These are phyloP conservation scores for Magnolia kwangsiensis DNA, from an alignment of 164 flowering plant genomes.

Conservation along the genomic window DNA sequence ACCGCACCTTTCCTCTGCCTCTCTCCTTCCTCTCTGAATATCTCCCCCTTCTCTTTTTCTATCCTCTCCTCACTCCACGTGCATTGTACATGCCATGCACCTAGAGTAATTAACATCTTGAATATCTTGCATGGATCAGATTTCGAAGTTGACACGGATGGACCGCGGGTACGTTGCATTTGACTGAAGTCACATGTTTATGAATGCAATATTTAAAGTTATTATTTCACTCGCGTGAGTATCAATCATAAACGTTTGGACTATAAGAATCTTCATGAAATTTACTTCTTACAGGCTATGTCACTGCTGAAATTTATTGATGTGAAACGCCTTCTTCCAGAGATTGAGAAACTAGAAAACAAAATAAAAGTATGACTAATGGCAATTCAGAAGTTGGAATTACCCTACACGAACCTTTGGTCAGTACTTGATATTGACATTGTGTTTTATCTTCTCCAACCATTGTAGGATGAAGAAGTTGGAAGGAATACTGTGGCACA, in stretches of 20 bases:
- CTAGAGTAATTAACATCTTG: background rate
- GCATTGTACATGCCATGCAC: too few relatives aligned
- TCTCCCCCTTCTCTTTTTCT: too few relatives aligned
- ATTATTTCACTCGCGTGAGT: background rate
- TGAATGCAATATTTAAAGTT: background rate
- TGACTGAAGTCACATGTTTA: conserved; percentile 2
- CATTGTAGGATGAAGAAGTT: conserved; percentile 14
- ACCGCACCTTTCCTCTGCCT: too few relatives aligned
- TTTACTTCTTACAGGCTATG: conserved; percentile 24
- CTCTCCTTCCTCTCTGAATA: too few relatives aligned
- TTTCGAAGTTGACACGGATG: conserved; percentile 37
- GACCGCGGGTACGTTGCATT: conserved; percentile 44
- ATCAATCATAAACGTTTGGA: background rate
- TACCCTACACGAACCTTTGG: background rate
- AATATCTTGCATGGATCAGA: conserved; percentile 19
- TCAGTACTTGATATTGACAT: background rate
- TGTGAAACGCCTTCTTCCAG: conserved; percentile 27
- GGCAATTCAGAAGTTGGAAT: background rate
- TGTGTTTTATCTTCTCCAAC: too few relatives aligned
- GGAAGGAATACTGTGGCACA: conserved; percentile 17
- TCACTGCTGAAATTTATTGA: conserved; percentile 39
- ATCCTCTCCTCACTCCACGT: too few relatives aligned
- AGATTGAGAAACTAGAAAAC: conserved; percentile 24
- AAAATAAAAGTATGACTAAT: conserved; percentile 24
- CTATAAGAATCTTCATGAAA: background rate